A percentile compares a stretch with the other conserved stretches of the same genome.
phyloP scores from a whole-genome alignment of 2,329 filamentous ascomycete genomes.

The Raffaelea arxii region DNA sequence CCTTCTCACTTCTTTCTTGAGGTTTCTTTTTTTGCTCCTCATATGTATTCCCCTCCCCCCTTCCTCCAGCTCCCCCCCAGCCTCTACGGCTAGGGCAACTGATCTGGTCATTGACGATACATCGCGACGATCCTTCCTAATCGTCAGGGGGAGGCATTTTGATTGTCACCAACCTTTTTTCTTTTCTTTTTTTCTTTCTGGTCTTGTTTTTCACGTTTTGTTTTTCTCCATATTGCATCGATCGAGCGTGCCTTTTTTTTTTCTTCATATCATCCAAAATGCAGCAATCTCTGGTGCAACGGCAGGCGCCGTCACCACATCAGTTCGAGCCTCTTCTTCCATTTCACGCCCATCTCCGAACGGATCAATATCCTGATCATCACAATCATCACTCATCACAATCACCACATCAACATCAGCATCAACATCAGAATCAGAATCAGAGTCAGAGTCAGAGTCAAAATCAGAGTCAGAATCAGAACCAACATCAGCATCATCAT shows the following conservation, averaged over 20 bases:
- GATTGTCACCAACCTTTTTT: background rate
- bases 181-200: background rate
- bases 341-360: conserved; percentile 19
- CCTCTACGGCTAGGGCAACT: conserved; percentile 13
- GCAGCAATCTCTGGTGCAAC: conserved; percentile 37
- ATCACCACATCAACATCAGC: conserved; percentile 10
- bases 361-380: conserved; percentile 17
- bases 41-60: conserved; percentile 9
- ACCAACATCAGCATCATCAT: conserved; percentile 8
- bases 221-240: background rate
- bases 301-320: conserved; percentile 34
- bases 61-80: conserved; percentile 10
- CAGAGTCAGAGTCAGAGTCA: conserved; percentile 11
- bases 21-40: background rate
- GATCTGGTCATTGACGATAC: too few relatives aligned
- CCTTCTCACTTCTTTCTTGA: background rate
- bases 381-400: too few relatives aligned
- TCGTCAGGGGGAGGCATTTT: too few relatives aligned
- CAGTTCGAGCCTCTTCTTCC: conserved; percentile 26
- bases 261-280: conserved; percentile 6
- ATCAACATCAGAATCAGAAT: conserved; percentile 11
- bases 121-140: conserved; percentile 12
- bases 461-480: conserved; percentile 6
- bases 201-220: background rate
- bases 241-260: conserved; percentile 3